These are phyloP conservation scores for Salinomyces thailandicus DNA, from an alignment of 2,329 filamentous ascomycete species.

Conservation along the genomic window DNA sequence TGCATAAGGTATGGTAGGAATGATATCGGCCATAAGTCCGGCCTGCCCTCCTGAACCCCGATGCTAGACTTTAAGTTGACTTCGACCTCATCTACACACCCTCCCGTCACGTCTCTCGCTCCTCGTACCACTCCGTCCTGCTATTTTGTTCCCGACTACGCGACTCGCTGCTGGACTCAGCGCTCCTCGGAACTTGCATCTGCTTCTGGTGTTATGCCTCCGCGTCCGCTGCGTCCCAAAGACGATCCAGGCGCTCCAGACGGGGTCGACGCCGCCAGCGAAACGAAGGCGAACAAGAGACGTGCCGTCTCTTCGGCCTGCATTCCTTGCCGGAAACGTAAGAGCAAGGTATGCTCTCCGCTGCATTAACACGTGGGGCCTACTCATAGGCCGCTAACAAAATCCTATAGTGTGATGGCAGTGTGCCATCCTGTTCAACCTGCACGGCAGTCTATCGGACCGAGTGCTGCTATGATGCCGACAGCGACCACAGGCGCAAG, in stretches of 20 bases:
- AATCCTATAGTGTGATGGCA: constrained; percentile 38
- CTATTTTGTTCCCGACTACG: background rate
- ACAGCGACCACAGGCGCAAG: constrained; percentile 38
- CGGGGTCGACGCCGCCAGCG: constrained; percentile 13
- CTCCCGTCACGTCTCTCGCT: background rate
- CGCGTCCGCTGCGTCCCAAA: constrained; percentile 24
- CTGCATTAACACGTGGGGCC: background rate
- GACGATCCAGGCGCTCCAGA: constrained; percentile 18
- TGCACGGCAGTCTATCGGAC: constrained; percentile 42
- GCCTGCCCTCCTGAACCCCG: background rate
- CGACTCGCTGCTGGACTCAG: background rate
- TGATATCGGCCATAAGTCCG: background rate
- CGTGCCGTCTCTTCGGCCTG: constrained; percentile 34
- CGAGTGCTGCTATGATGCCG: constrained; percentile 40
- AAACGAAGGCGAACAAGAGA: constrained; percentile 24
- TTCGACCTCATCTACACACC: background rate
- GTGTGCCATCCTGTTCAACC: constrained; percentile 39
- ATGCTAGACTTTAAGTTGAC: background rate
- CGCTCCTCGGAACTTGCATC: background rate
- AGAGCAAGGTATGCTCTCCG: constrained; percentile 34
- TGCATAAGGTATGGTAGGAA: constrained; percentile 2
- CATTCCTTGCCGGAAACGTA: constrained; percentile 41
- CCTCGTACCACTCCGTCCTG: background rate
- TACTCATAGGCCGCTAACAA: too few relatives aligned
- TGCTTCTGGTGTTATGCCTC: constrained; percentile 17